Conservation (phyloP, 2,329 filamentous ascomycete species). For the Cordyceps cateniannulata region DNA sequence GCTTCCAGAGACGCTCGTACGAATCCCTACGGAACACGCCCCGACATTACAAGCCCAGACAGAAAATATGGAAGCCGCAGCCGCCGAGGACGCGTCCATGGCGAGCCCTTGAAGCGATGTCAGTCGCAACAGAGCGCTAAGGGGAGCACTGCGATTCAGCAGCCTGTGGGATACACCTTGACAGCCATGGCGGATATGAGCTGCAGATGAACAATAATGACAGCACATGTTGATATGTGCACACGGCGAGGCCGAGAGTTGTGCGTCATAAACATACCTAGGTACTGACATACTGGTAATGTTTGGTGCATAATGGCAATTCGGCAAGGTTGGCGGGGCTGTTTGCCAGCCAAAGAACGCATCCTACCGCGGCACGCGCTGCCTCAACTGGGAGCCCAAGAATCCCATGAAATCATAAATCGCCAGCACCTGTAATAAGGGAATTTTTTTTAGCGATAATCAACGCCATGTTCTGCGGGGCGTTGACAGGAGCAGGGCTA, state of each 20-base stretch:
- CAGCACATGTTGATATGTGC: not conserved
- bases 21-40: constrained; percentile 76
- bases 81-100: constrained; percentile 31
- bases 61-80: constrained; percentile 41
- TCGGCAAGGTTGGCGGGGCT: not conserved
- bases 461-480: not conserved
- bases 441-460: not conserved
- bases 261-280: not conserved
- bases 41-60: constrained; percentile 56
- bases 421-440: not conserved
- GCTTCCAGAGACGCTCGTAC: constrained; percentile 74
- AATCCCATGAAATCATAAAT: too few species aligned
- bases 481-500: not conserved
- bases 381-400: not conserved
- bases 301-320: not conserved
- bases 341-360: constrained; percentile 6
- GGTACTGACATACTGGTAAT: not conserved
- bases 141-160: not conserved
- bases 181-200: not conserved
- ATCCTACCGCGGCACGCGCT: not conserved
- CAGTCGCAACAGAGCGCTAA: not conserved
- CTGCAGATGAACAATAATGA: not conserved
- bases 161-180: not conserved
- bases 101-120: constrained; percentile 10
- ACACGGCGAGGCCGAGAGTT: constrained; percentile 1